phyloP scores from a whole-genome alignment of 495 filamentous ascomycete genomes.

The Podospora didyma region DNA sequence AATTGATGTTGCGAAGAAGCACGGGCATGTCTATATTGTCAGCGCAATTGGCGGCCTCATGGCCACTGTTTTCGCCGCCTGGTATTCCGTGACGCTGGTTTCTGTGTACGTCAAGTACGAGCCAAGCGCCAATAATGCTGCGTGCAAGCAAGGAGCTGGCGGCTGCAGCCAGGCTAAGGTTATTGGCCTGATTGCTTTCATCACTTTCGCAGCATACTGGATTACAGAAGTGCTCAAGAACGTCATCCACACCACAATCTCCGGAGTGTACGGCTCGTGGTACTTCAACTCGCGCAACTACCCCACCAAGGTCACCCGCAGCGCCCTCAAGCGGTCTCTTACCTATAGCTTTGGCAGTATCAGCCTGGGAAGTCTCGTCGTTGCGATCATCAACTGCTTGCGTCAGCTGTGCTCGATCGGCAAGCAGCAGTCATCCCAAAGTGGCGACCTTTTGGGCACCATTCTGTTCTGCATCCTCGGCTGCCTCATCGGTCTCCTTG shows the following conservation, averaged over 20 bases:
- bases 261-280: constrained; percentile 88
- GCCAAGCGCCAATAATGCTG: constrained; percentile 59
- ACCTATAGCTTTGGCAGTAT: constrained; percentile 93
- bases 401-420: constrained; percentile 73
- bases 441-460: constrained; percentile 65
- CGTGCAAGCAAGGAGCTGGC: constrained; percentile 57
- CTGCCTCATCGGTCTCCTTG: constrained; percentile 71
- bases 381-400: constrained; percentile 83
- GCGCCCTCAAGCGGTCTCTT: constrained; percentile 68
- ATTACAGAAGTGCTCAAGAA: constrained; percentile 90
- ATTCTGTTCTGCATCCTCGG: constrained; percentile 68
- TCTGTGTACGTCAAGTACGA: constrained; percentile 77
- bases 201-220: constrained; percentile 90
- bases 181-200: constrained; percentile 78
- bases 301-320: constrained; percentile 71
- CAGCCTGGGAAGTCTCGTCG: constrained; percentile 75
- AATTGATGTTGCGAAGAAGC: constrained; percentile 78
- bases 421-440: constrained; percentile 54
- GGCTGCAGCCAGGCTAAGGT: constrained; percentile 74
- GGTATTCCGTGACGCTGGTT: constrained; percentile 57
- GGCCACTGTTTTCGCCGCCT: constrained; percentile 67
- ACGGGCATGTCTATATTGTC: constrained; percentile 83
- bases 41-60: constrained; percentile 74
- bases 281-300: constrained; percentile 76
- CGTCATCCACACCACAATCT: constrained; percentile 81